phyloP scores from a whole-genome alignment of 78 protist species.

The Monocercomonoides exilis region DNA sequence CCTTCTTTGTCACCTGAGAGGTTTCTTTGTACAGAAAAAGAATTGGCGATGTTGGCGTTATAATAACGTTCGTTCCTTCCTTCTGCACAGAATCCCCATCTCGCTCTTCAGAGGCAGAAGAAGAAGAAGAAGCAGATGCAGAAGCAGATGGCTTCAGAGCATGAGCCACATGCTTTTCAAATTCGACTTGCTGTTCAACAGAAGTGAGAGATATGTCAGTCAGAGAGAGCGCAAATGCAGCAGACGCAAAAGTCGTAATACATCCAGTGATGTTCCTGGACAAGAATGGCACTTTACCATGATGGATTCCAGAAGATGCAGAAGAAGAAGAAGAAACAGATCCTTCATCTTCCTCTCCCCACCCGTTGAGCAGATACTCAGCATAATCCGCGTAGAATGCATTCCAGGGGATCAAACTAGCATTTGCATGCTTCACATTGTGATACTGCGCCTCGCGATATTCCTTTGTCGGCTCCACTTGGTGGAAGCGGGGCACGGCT shows the following conservation, averaged over 20 bases:
- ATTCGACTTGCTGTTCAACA: no score
- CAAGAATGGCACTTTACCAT: neutral
- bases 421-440: neutral
- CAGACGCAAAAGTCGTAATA: neutral
- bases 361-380: neutral
- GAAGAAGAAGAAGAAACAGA: neutral
- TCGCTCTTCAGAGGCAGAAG: no score
- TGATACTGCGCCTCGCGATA: neutral
- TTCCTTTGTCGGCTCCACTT: neutral
- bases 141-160: no score
- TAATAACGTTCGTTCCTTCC: no score
- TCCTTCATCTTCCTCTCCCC: neutral
- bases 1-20: no score
- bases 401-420: neutral
- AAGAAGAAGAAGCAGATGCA: no score
- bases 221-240: neutral
- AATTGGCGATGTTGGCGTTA: no score
- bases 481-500: no score
- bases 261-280: neutral
- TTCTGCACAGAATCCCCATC: no score
- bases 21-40: no score
- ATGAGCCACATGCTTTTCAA: no score
- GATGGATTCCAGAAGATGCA: no score
- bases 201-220: neutral
- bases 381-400: neutral